These are phyloP conservation scores for Vitis hybrid DNA, from an alignment of 177 flowering plant species.

Conservation along the genomic window DNA sequence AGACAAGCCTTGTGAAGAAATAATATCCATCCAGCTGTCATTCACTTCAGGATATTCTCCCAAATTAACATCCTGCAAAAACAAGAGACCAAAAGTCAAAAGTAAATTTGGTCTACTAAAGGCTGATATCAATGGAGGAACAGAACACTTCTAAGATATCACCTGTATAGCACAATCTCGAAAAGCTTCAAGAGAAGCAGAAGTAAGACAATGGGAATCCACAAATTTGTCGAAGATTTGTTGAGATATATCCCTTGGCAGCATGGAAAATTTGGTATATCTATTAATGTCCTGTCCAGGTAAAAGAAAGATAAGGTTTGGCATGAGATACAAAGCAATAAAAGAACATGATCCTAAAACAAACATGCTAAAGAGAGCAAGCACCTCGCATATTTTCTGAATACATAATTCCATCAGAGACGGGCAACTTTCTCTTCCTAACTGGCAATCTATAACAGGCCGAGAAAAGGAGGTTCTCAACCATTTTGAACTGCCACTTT, in stretches of 20 bases:
- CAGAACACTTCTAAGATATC: neutral
- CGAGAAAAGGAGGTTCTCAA: slow-evolving; percentile 44
- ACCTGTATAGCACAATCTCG: slow-evolving; percentile 92
- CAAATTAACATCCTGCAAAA: slow-evolving; percentile 67
- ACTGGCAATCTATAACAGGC: slow-evolving; percentile 27
- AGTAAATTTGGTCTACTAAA: neutral
- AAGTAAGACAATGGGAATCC: slow-evolving; percentile 46
- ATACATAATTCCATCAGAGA: slow-evolving; percentile 69
- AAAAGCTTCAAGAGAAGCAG: slow-evolving; percentile 61
- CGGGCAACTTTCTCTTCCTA: slow-evolving; percentile 39
- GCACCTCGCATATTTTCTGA: slow-evolving; percentile 61
- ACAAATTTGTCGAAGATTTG: slow-evolving; percentile 81
- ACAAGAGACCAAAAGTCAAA: slow-evolving; percentile 3
- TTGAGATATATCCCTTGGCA: slow-evolving; percentile 91
- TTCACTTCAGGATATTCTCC: slow-evolving; percentile 81
- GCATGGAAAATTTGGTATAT: slow-evolving; percentile 54
- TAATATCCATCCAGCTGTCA: slow-evolving; percentile 85
- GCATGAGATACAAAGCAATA: neutral
- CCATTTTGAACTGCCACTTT: slow-evolving; percentile 76
- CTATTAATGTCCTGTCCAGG: slow-evolving; percentile 45
- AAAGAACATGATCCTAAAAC: neutral
- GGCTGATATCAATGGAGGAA: neutral
- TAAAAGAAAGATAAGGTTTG: neutral
- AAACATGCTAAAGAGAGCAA: neutral
- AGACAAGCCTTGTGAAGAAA: slow-evolving; percentile 83